Base-by-base conservation (phyloP, 257 asterid species). In the Ocimum tenuiflorum region DNA sequence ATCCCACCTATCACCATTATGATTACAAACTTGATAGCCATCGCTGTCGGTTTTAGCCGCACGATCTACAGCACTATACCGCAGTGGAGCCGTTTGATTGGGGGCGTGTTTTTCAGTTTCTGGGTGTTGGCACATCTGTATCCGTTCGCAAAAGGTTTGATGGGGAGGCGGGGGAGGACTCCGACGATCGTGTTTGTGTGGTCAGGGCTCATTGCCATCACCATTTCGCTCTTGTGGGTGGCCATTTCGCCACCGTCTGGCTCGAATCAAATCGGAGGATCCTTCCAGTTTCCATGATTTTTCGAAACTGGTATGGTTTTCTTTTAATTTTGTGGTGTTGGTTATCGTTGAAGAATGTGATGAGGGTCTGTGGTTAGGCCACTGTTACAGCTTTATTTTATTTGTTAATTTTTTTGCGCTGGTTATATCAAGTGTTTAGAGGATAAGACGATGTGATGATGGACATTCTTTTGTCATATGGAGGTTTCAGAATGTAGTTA, bases 21-120 rank as follows among this genome's bases (percentile, higher is more conserved):
- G 94, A 78, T 89, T n/a, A 76, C 81, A 1, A 89, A 89, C 67
- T 63, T 89, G 75, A 88, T 87, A 0, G 95, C 95, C 0, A 85
- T 90, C 7, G 97, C 94, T 0, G 95, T 87, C 35, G 95, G 95
- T n/a, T 19, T 90, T 27, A 83, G 95, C 52, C 68, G 97, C 52
- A 90, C 97, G 0, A 87, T 90, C 54, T 90, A 90, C 20, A 90
- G 95, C 39, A 63, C 86, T 0, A 81, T 90, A 49, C 97, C 97
- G 14, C 94, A 87, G 63, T 90, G 97, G 97, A 90, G 94, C 63
- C 88, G 94, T 17, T 58, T 87, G 75, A 69, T 87, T 6, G 97
- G 95, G 10, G 97, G 97, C 0, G 97, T 87, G 43, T 90, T 90
- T 86, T 90, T 90, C 43, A 87, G 95, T 75, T 89, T 89, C 60